A percentile compares a stretch with the other conserved stretches of the same genome.
These are phyloP conservation scores for Taxawa tesnikishii DNA, from an alignment of 2,329 filamentous ascomycete species.

Conservation along the genomic window DNA sequence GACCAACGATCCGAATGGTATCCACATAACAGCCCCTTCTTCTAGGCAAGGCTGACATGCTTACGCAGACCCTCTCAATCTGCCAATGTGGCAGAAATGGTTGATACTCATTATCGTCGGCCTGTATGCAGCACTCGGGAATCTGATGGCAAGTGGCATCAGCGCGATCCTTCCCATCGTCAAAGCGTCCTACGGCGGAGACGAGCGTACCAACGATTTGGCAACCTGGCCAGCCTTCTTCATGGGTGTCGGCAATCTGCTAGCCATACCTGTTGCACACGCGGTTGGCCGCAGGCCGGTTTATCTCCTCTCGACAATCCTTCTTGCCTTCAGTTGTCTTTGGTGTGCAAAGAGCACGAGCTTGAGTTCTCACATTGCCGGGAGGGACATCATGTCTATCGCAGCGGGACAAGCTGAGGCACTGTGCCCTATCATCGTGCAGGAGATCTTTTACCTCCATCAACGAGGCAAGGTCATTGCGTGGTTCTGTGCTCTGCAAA, in stretches of 20 bases:
- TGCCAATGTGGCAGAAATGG: conserved; percentile 8
- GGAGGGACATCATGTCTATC: conserved; percentile 18
- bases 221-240: conserved; percentile 21
- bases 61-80: conserved; percentile 6
- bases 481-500: background rate
- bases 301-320: conserved; percentile 15
- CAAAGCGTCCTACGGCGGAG: conserved; percentile 4
- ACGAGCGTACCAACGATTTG: conserved; percentile 6
- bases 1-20: conserved; percentile 7
- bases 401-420: conserved; percentile 16
- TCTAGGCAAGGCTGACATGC: background rate
- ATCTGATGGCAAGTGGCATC: conserved; percentile 1
- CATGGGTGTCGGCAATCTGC: conserved; percentile 20
- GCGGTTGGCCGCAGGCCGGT: conserved; percentile 21
- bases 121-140: conserved; percentile 2
- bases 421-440: conserved; percentile 12
- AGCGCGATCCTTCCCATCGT: conserved; percentile 5
- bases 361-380: conserved; percentile 15
- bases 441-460: conserved; percentile 11
- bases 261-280: conserved; percentile 23
- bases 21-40: background rate
- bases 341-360: conserved; percentile 13
- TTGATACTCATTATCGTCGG: conserved; percentile 7
- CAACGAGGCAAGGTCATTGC: conserved; percentile 4
- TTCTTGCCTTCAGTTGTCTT: conserved; percentile 16